Percentiles rank a stretch among this genome's conserved stretches.
Conservation (phyloP, 192 early-diverging fungal species). For the Umbelopsis isabellina region DNA sequence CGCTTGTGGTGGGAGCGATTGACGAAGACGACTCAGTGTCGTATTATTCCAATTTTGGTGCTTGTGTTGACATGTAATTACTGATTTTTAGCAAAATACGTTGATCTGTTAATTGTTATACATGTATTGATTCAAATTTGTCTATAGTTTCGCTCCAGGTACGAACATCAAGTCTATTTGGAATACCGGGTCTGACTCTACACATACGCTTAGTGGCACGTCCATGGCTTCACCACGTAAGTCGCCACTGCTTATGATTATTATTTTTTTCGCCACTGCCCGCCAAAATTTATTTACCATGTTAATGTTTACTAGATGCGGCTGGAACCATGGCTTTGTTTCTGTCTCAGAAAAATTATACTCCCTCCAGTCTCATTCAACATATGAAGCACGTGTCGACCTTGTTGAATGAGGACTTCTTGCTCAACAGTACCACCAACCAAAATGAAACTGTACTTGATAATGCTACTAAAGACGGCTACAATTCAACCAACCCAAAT, state of each 20-base stretch:
- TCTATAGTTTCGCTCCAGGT: constrained; percentile 50
- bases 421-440: constrained; percentile 27
- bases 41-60: constrained; percentile 59
- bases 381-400: constrained; percentile 35
- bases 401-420: constrained; percentile 28
- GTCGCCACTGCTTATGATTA: neutral
- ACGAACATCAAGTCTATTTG: constrained; percentile 59
- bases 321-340: constrained; percentile 57
- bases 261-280: neutral
- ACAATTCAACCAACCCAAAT: constrained; percentile 1
- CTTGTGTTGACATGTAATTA: constrained; percentile 56
- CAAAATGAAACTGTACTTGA: constrained; percentile 34
- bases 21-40: constrained; percentile 60
- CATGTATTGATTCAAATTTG: neutral
- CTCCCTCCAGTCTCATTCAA: constrained; percentile 24
- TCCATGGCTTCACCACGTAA: constrained; percentile 84
- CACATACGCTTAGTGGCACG: constrained; percentile 68
- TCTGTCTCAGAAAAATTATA: constrained; percentile 41
- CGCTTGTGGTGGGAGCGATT: constrained; percentile 64
- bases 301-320: constrained; percentile 33
- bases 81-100: neutral
- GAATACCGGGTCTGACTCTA: constrained; percentile 59
- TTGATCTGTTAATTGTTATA: too few relatives aligned
- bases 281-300: neutral
- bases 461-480: constrained; percentile 29